Evolutionary conservation across 257 asterid species (phyloP).

Genomic region (Cynanchum wilfordii): DNA sequence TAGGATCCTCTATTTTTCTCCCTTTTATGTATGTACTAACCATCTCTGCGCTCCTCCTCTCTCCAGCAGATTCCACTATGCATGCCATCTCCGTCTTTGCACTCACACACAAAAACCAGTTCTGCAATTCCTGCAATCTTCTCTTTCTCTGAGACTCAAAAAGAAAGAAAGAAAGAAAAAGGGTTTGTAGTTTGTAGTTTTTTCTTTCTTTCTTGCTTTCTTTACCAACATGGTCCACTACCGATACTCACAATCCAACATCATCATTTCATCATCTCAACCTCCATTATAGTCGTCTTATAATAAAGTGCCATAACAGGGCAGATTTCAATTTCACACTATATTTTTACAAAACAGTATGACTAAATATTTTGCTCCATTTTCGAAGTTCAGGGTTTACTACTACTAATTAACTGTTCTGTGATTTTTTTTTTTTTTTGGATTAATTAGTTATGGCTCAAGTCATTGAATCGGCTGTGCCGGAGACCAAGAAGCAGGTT

Average conservation of each 20-base stretch:
- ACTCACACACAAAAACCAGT: constrained; percentile 12
- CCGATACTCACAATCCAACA: constrained; percentile 11
- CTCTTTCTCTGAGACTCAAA: not conserved
- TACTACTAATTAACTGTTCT: too few species aligned
- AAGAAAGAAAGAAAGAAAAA: not conserved
- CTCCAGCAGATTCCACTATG: constrained; percentile 2
- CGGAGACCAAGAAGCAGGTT: constrained; percentile 41
- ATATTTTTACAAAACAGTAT: not conserved
- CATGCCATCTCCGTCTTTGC: constrained; percentile 17
- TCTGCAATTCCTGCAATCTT: not conserved
- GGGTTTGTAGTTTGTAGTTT: constrained; percentile 3
- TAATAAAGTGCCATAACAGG: not conserved
- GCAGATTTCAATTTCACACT: constrained; percentile 7
- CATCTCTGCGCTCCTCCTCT: not conserved
- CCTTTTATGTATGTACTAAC: not conserved
- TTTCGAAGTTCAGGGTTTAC: not conserved
- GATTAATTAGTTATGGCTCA: constrained; percentile 38
- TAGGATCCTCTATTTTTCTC: too few species aligned
- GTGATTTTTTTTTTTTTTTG: not conserved
- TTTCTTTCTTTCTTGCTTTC: not conserved
- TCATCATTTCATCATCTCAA: constrained; percentile 19
- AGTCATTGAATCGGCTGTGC: constrained; percentile 23
- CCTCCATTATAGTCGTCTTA: constrained; percentile 7
- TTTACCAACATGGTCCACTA: constrained; percentile 13
- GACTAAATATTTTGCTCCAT: not conserved